Evolutionary conservation across 176 grass and related monocot genomes (phyloP).

Genomic region (Rhynchospora breviuscula): DNA sequence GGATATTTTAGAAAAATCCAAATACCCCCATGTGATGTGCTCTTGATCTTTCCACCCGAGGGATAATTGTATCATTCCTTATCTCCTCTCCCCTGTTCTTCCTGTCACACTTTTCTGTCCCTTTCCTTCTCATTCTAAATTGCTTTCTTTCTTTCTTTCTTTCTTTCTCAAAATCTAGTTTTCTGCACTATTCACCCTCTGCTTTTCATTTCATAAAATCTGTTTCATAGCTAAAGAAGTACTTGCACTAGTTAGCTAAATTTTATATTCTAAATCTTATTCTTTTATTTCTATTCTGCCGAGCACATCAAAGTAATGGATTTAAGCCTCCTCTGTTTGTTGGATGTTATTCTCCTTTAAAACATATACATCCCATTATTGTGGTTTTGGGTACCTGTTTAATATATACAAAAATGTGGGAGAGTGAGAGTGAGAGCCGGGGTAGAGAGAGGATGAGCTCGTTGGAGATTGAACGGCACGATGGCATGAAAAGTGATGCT

Average conservation of each 20-base stretch:
- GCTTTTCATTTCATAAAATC: not conserved
- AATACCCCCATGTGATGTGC: not conserved
- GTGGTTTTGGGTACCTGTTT: not conserved
- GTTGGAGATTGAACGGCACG: constrained; percentile 42
- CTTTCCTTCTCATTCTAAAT: not conserved
- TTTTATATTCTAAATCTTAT: not conserved
- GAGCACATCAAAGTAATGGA: not conserved
- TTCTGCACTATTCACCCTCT: not conserved
- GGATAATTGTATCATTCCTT: not conserved
- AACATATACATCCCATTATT: not conserved
- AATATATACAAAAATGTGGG: constrained; percentile 51
- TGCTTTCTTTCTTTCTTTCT: not conserved
- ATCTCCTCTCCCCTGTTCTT: not conserved
- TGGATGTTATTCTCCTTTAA: no score
- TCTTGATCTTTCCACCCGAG: not conserved
- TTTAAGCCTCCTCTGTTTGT: not conserved
- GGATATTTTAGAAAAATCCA: not conserved
- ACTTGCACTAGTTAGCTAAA: not conserved
- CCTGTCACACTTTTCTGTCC: not conserved
- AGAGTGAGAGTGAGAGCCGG: constrained; percentile 56
- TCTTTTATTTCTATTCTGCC: not conserved
- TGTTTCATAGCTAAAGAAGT: not conserved
- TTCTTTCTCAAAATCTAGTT: not conserved
- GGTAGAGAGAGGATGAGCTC: constrained; percentile 57
- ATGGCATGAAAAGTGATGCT: constrained; percentile 58